A percentile compares a stretch with the other conserved stretches of the same genome.
phyloP scores from a whole-genome alignment of 2,329 filamentous ascomycete species.

The Hortaea sp. region DNA sequence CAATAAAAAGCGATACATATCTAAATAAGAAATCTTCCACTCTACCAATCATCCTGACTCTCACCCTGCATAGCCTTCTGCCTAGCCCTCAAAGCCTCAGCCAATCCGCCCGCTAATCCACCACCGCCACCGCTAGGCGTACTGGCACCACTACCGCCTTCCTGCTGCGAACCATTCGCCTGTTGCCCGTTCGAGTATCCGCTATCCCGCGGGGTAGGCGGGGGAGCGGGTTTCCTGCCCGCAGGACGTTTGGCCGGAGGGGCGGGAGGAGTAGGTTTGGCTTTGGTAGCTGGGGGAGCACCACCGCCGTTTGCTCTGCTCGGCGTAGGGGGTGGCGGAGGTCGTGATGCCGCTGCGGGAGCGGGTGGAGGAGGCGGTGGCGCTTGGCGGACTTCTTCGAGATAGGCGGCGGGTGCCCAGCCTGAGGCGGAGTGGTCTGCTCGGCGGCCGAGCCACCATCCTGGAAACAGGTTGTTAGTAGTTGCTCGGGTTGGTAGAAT shows the following conservation, averaged over 20 bases:
- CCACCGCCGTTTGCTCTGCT: slow-evolving; percentile 26
- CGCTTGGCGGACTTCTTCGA: slow-evolving; percentile 62
- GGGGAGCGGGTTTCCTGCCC: slow-evolving; percentile 58
- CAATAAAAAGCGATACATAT: no score
- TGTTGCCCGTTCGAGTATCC: slow-evolving; percentile 32
- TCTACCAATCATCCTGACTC: slow-evolving; percentile 1
- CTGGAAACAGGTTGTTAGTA: slow-evolving; percentile 37
- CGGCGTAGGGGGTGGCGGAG: slow-evolving; percentile 54
- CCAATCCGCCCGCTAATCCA: slow-evolving; percentile 39
- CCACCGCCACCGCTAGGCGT: slow-evolving; percentile 28
- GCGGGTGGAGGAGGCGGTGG: slow-evolving; percentile 47
- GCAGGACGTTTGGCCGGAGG: slow-evolving; percentile 74
- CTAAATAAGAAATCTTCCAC: not conserved
- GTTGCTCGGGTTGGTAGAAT: not conserved
- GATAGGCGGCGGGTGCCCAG: slow-evolving; percentile 89
- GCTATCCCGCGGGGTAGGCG: slow-evolving; percentile 58
- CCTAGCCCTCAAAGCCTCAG: slow-evolving; percentile 39
- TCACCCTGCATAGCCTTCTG: slow-evolving; percentile 38
- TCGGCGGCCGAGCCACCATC: slow-evolving; percentile 92
- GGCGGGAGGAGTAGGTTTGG: slow-evolving; percentile 63
- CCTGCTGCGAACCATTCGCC: slow-evolving; percentile 21
- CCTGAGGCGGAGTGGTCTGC: slow-evolving; percentile 60
- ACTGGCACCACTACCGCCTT: slow-evolving; percentile 26
- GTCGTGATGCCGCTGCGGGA: slow-evolving; percentile 33
- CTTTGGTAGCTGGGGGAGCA: slow-evolving; percentile 29